Base-by-base conservation (phyloP, 441 rosid genomes). In the Sinapis alba region DNA sequence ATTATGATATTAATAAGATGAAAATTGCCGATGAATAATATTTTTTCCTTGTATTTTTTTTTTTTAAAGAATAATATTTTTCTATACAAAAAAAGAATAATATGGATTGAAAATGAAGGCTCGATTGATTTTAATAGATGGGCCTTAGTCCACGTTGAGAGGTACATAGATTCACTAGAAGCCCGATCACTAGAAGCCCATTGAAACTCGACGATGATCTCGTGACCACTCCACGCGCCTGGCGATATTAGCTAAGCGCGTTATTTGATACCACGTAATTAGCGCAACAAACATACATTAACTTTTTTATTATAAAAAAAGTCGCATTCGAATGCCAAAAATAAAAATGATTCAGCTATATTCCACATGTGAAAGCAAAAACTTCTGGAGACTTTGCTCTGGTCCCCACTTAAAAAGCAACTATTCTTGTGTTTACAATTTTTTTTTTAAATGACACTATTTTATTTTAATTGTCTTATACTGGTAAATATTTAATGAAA, bases 281-380 rank as follows among this genome's bases (percentile, higher is more conserved):
- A 16, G 64, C 74, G 26, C 65, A 30, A 68, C 45, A 30, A 47
- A 51, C 57, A 51, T 23, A 16, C 54, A 59, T 3, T 20, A 26
- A 28, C 32, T 43, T 24, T 10, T 32, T 19, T 57, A 6, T 6
- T 24, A 21, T 57, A 8, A 13, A 45, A 15, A 59, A 72, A 64
- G 72, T 66, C 66, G 36, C 24, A 65, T 57, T 30, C 61, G 3
- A 50, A 58, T 58, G 62, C 18, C 62, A 23, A 24, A 34, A 68
- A 59, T 23, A 12, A 26, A 24, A 57, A 19, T 51, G 12, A 19
- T 61, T 68, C 69, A 68, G 50, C 68, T 68, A 60, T 21, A 59
- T 38, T 60, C 66, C 68, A 38, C 45, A 73, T 75, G 70, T 69
- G 79, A 69, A 62, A 62, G 15, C 59, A 50, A 19, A 65, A 68